Conservation (phyloP, 257 asterid genomes). For the Lavandula angustifolia region DNA sequence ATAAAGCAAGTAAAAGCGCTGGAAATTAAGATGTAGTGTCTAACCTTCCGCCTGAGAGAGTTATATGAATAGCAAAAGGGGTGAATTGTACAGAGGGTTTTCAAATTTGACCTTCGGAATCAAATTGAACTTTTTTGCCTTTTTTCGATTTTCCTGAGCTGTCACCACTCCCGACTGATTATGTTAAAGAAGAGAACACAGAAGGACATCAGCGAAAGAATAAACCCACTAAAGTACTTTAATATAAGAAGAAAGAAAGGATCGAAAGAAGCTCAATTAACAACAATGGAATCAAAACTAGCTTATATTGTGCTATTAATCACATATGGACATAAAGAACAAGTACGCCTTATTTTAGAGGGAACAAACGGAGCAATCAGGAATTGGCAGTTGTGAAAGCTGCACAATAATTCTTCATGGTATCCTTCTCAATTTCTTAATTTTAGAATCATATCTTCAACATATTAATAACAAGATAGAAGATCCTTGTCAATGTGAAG, state of each 20-base stretch:
- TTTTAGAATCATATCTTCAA: conserved; percentile 1
- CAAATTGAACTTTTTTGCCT: conserved; percentile 73
- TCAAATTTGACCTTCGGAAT: conserved; percentile 51
- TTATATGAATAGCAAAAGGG: conserved; percentile 1
- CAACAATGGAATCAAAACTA: neutral
- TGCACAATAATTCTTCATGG: neutral
- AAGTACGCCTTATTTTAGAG: neutral
- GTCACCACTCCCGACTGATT: conserved; percentile 53
- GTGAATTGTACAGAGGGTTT: neutral
- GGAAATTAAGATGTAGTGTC: conserved; percentile 14
- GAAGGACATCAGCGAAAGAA: neutral
- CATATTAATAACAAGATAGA: conserved; percentile 9
- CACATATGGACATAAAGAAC: neutral
- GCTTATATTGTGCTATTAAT: neutral
- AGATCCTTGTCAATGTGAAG: conserved; percentile 13
- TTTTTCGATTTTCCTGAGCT: conserved; percentile 48
- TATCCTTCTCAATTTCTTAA: neutral
- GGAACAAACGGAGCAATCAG: neutral
- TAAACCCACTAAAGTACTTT: neutral
- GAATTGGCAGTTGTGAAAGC: conserved; percentile 17
- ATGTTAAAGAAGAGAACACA: conserved; percentile 32
- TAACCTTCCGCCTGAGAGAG: neutral
- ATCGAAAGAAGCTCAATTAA: neutral
- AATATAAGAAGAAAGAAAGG: neutral
- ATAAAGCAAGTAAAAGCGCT: conserved; percentile 16